These are phyloP conservation scores for Argentina anserina DNA, from an alignment of 306 rosid species.

Conservation along the genomic window DNA sequence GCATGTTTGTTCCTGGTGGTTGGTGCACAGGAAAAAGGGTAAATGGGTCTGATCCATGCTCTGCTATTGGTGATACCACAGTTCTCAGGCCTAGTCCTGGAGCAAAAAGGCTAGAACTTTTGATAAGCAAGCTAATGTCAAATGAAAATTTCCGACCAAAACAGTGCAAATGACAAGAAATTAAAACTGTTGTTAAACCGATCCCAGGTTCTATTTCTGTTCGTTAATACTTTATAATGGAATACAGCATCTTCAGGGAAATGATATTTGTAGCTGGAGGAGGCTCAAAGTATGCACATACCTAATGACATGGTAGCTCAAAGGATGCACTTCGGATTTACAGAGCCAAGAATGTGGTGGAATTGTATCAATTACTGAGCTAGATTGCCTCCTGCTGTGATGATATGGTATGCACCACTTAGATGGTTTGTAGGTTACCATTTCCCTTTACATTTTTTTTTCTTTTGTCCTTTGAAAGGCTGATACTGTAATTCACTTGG, in stretches of 20 bases:
- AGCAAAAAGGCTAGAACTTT: slow-evolving; percentile 65
- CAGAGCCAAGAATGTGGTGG: slow-evolving; percentile 31
- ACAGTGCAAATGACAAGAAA: slow-evolving; percentile 69
- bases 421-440: slow-evolving; percentile 28
- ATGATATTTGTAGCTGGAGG: slow-evolving; percentile 19
- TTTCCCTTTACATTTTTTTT: slow-evolving; percentile 5
- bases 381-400: slow-evolving; percentile 28
- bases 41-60: slow-evolving; percentile 87
- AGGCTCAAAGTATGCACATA: slow-evolving; percentile 32
- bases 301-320: slow-evolving; percentile 14
- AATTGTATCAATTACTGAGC: slow-evolving; percentile 24
- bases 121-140: slow-evolving; percentile 69
- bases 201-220: slow-evolving; percentile 25
- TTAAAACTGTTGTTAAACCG: slow-evolving; percentile 21
- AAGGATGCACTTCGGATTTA: slow-evolving; percentile 30
- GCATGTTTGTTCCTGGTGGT: slow-evolving; percentile 87
- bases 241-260: slow-evolving; percentile 34
- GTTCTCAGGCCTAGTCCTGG: slow-evolving; percentile 77
- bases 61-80: slow-evolving; percentile 44
- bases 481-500: slow-evolving; percentile 16
- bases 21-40: slow-evolving; percentile 88
- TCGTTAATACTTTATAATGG: slow-evolving; percentile 32
- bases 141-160: slow-evolving; percentile 64
- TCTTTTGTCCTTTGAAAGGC: not conserved
- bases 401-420: slow-evolving; percentile 37